A percentile compares a stretch with the other conserved stretches of the same genome.
phyloP scores from a whole-genome alignment of 495 filamentous ascomycete species.

The Tuber borchii region DNA sequence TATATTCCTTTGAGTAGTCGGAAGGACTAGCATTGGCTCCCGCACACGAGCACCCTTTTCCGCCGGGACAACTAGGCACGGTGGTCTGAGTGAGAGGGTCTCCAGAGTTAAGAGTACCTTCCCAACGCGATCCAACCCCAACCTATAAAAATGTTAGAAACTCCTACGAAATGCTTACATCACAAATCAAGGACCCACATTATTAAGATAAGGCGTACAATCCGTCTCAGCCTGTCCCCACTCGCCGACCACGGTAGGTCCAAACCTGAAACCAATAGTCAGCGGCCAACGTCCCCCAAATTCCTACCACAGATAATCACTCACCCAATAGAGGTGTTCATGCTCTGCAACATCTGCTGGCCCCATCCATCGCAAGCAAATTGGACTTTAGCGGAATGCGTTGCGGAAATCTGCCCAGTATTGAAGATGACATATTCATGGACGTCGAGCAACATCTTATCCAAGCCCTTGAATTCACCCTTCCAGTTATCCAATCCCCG shows the following conservation, averaged over 20 bases:
- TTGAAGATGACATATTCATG: constrained; percentile 95
- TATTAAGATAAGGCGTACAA: constrained; percentile 80
- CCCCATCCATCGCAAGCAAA: constrained; percentile 86
- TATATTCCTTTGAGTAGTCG: constrained; percentile 67
- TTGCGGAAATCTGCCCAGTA: constrained; percentile 61
- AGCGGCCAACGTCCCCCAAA: background rate
- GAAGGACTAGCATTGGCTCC: constrained; percentile 65
- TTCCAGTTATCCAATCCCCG: constrained; percentile 75
- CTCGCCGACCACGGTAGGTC: constrained; percentile 94
- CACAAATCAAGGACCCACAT: constrained; percentile 46
- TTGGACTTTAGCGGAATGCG: constrained; percentile 67
- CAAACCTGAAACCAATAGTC: constrained; percentile 54
- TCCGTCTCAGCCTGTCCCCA: constrained; percentile 98
- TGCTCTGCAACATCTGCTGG: constrained; percentile 62
- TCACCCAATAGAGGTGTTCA: constrained; percentile 64
- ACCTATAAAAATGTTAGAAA: constrained; percentile 43
- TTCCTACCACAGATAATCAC: constrained; percentile 14
- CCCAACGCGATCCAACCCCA: constrained; percentile 80
- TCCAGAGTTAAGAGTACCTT: constrained; percentile 63
- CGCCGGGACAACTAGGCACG: constrained; percentile 63
- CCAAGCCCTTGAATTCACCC: constrained; percentile 53
- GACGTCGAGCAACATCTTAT: constrained; percentile 70
- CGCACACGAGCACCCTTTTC: constrained; percentile 60
- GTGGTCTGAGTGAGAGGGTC: constrained; percentile 53
- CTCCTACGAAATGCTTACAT: background rate